Base-by-base conservation (phyloP, 768 basidiomycete species). In the Pisolithus albus region DNA sequence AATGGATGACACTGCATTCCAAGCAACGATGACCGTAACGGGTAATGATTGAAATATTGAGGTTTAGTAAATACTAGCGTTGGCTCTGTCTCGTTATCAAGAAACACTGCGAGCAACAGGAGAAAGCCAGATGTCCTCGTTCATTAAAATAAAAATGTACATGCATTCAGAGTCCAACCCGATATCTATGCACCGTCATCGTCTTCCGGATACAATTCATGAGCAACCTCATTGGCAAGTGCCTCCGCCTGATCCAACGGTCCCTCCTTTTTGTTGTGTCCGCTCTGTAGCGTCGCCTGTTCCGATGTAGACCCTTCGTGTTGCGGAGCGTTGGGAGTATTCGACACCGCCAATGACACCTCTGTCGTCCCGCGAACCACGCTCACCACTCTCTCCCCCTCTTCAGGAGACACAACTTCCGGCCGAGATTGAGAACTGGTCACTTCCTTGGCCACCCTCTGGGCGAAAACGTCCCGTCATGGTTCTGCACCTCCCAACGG, bases 401-500 rank as follows among this genome's bases (percentile, higher is more conserved):
- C 26, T 32, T 23, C 53, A 3, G 30, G 21, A 34, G 38, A 42
- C 8, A 19, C 50, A n/a, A 43, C 24, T 23, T 43, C 21, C 2
- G 45, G 44, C 42, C 43, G 54, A 23, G 13, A 52, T 4, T 19
- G 50, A 4, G 63, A 56, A 1, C 83, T 85, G 67, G 77, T 79
- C 44, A 72, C 61, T 6, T 80, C 75, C 43, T 72, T 72, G 16
- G 65, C 69, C 1, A 69, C 72, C 32, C 75, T 69, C 28, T 73
- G 76, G 0, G 75, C 85, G 59, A 92, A 92, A 52, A 90, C 74
- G 61, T 92, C 83, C 16, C 69, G 75, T 0, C 90, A 90, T 1
- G 90, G 89, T 58, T 88, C 88, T 0, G 85, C 70, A 50, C 79
- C 77, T 10, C 77, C 79, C 19, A 73, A 67, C 13, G 74, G 70